A percentile compares a stretch with the other conserved stretches of the same genome.
phyloP scores from a whole-genome alignment of 768 basidiomycete genomes.

The Hygrocybe punicea region DNA sequence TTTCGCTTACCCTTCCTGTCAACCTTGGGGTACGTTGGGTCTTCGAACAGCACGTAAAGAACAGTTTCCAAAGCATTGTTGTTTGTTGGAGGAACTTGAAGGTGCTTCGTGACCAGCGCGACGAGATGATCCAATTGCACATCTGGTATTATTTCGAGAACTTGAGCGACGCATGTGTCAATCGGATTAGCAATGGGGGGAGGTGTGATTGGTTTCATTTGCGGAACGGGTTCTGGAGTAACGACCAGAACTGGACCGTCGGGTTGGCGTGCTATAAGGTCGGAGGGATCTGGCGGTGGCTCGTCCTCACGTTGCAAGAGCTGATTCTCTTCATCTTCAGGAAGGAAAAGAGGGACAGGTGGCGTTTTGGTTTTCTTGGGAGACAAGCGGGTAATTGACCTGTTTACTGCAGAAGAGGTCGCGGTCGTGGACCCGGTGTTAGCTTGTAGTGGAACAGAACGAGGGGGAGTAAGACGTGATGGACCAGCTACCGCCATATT shows the following conservation, averaged over 20 bases:
- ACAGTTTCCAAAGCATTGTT: conserved; percentile 50
- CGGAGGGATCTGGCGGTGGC: too few species aligned
- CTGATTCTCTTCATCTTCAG: too few species aligned
- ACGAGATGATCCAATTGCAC: conserved; percentile 56
- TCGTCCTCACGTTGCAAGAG: too few species aligned
- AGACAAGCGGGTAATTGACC: background rate
- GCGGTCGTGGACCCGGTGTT: too few species aligned
- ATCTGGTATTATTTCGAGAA: conserved; percentile 70
- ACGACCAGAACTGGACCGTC: background rate
- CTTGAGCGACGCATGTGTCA: conserved; percentile 40
- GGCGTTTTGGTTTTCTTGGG: too few species aligned
- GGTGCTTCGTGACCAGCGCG: conserved; percentile 44
- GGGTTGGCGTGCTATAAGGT: too few species aligned
- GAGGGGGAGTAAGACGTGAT: background rate
- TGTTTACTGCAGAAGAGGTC: too few species aligned
- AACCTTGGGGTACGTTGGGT: conserved; percentile 55
- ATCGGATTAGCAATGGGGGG: conserved; percentile 18
- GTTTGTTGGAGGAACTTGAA: conserved; percentile 33
- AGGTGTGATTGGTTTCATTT: background rate
- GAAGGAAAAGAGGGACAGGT: too few species aligned
- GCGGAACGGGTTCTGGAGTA: background rate
- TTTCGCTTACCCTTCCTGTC: conserved; percentile 38
- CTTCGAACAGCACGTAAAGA: conserved; percentile 61
- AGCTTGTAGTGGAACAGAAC: background rate
- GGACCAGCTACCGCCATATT: conserved; percentile 7